These are phyloP conservation scores for Lepiota brunneoincarnata DNA, from an alignment of 768 basidiomycete genomes.

Conservation along the genomic window DNA sequence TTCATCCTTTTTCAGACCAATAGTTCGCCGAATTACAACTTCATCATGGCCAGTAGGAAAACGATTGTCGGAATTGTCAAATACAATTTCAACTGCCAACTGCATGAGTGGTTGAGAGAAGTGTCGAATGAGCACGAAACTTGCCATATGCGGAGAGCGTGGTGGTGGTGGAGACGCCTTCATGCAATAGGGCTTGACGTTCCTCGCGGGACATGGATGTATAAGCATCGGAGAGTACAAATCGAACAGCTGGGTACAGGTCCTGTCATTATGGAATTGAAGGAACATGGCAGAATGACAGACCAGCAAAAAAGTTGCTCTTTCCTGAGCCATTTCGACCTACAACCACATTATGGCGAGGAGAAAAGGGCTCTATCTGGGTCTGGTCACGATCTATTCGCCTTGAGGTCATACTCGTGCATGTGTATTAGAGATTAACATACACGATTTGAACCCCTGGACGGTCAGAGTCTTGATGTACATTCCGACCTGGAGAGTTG, in stretches of 20 bases:
- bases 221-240: slow-evolving; percentile 96
- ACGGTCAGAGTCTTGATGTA: slow-evolving; percentile 89
- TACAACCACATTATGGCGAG: slow-evolving; percentile 94
- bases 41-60: slow-evolving; percentile 92
- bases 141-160: slow-evolving; percentile 90
- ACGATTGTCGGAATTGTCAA: slow-evolving; percentile 91
- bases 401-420: slow-evolving; percentile 9
- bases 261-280: neutral
- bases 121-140: slow-evolving; percentile 18
- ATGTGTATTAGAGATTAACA: slow-evolving; percentile 19
- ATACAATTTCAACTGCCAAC: slow-evolving; percentile 79
- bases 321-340: slow-evolving; percentile 98
- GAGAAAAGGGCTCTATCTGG: slow-evolving; percentile 91
- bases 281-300: slow-evolving; percentile 20
- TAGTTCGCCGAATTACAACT: slow-evolving; percentile 86
- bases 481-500: slow-evolving; percentile 38
- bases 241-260: slow-evolving; percentile 76
- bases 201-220: slow-evolving; percentile 94
- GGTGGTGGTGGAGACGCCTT: slow-evolving; percentile 83
- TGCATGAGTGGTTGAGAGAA: neutral
- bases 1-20: slow-evolving; percentile 98
- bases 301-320: slow-evolving; percentile 97
- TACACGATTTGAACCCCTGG: slow-evolving; percentile 98
- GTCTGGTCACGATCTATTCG: slow-evolving; percentile 78
- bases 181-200: slow-evolving; percentile 88